Evolutionary conservation across 2,329 filamentous ascomycete genomes (phyloP), one percentile per base, ranked within the genome.

Genomic region (Aspergillus brunneoviolaceus): DNA sequence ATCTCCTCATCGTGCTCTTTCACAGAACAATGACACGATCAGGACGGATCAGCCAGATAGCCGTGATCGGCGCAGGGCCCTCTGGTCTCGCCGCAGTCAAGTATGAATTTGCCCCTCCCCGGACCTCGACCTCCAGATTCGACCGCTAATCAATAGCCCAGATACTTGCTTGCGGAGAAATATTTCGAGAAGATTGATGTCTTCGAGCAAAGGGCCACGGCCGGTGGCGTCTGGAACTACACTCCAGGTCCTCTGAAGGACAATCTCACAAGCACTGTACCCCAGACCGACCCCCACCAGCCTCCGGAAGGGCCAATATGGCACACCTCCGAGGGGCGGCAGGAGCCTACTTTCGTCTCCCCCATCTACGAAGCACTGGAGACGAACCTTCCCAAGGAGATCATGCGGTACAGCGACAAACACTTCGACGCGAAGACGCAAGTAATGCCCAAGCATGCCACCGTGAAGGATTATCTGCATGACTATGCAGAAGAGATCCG

Each of bases 181-280:
- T 80, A 72, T 1, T 95, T 95, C 69, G 78, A 86, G 12, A 83
- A 80, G 31, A 87, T 98, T 61, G 85, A 87, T 61, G 76, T 97
- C 45, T 96, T 90, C 69, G 95, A 98, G 76, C 91, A 96, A 75
- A 87, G 92, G 65, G 79, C 82, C 49, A 82, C 85, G 51, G 84
- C 89, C 6, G 94, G 92, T 59, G 94, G 95, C 2, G 85, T 95
- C 10, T 98, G 94, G 94, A 89, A 92, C 69, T 92, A 96, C 74
- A 87, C 83, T 63, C 78, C 80, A 29, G 76, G 82, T 74, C 58
- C 76, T 49, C 70, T 80, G 72, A 63, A 83, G 67, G 65, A 79
- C 71, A 61, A 82, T 48, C 21, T 70, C 52, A 55, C 69, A 70
- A 66, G 82, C 66, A 51, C 68, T 35, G 79, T 94, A 42, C 92